Base-by-base conservation (phyloP, 2,329 filamentous ascomycete genomes). In the Curvularia lunata region DNA sequence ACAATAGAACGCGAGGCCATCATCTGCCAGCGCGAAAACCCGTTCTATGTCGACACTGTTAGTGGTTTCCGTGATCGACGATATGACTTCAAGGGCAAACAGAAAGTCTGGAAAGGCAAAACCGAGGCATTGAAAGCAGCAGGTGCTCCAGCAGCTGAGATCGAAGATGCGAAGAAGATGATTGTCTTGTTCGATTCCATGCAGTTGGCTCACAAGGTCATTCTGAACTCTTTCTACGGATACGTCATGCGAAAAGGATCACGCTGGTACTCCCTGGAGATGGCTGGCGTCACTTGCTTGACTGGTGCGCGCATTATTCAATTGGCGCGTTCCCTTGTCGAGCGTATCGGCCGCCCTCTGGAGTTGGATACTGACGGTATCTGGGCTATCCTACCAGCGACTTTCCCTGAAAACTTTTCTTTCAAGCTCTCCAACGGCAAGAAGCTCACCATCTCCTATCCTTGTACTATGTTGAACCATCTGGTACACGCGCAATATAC, bases 171-270 rank as follows among this genome's bases (percentile, higher is more conserved):
- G 5, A 98, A 97, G 81, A 99, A 99, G 82, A 99, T 99, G 96
- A 95, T 97, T 54, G 84, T 98, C 47, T 80, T 99, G 4, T 99
- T 91, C 75, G 95, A 99, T 75, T 99, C 95, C 0, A 82, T 99
- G 56, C 96, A 99, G 76, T 83, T 99, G 69, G 95, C 95, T 0
- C 95, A 99, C 82, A 99, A 99, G 77, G 95, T 99, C 80, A 99
- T 99, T 83, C 77, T 99, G 54, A 99, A 99, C 81, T 97, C 92
- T 54, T 99, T 99, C 81, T 99, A 99, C 68, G 95, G 95, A 63
- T 99, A 99, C 74, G 95, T 98, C 75, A 99, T 99, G 95, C 86
- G 95, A 80, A 99, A 99, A 76, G 95, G 95, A 32, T 99, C 95
- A 37, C 88, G 95, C 54, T 99, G 95, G 95, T 99, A 99, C 75